Conservation (phyloP, 768 basidiomycete genomes). For the Termitomyces sp. region DNA sequence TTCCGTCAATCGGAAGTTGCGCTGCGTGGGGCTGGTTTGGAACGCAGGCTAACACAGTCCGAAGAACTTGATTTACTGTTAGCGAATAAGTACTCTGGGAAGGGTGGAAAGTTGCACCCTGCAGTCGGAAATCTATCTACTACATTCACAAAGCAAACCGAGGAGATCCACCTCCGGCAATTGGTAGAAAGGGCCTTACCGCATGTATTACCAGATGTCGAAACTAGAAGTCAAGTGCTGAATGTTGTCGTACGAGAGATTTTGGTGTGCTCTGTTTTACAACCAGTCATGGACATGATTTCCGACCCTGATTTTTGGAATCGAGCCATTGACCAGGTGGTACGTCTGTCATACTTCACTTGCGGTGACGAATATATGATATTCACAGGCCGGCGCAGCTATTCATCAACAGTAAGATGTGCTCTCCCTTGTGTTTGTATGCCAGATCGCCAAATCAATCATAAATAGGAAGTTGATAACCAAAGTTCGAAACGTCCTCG, state of each 20-base stretch:
- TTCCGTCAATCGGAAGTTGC: conserved; percentile 88
- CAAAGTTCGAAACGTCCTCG: conserved; percentile 79
- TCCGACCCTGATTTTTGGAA: conserved; percentile 99
- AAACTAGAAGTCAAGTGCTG: conserved; percentile 65
- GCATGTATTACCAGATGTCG: conserved; percentile 69
- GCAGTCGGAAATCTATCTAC: conserved; percentile 87
- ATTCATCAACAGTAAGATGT: conserved; percentile 43
- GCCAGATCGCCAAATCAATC: conserved; percentile 2
- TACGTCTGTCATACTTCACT: conserved; percentile 32
- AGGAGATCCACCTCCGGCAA: conserved; percentile 77
- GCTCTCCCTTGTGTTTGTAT: neutral
- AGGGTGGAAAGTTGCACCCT: conserved; percentile 66
- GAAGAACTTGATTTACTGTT: conserved; percentile 86
- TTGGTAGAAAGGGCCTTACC: conserved; percentile 71
- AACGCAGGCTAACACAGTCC: conserved; percentile 80
- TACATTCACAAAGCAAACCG: conserved; percentile 83
- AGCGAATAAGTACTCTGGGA: conserved; percentile 73
- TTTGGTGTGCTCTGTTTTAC: conserved; percentile 72
- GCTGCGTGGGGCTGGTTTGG: conserved; percentile 75
- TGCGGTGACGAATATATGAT: neutral
- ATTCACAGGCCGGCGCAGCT: conserved; percentile 40
- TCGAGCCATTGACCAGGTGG: conserved; percentile 84
- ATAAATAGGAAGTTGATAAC: conserved; percentile 69
- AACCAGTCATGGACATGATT: conserved; percentile 89
- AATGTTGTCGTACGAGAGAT: conserved; percentile 77